These are phyloP conservation scores for Aureobasidium mangrovei DNA, from an alignment of 2,329 filamentous ascomycete species.

Conservation along the genomic window DNA sequence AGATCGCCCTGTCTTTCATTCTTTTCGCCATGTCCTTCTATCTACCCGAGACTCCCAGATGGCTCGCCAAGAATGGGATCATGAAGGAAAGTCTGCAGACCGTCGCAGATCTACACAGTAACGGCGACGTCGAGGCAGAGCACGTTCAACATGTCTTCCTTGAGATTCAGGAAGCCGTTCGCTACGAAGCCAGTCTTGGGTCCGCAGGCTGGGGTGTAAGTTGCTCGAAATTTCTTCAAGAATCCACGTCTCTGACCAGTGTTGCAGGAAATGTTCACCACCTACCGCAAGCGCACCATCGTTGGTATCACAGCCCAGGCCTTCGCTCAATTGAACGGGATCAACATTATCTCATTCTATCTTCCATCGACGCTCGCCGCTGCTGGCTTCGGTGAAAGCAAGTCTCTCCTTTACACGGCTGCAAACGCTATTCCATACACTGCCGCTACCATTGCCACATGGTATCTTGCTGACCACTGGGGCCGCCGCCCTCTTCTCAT, in stretches of 20 bases:
- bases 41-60: constrained; percentile 91
- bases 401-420: constrained; percentile 87
- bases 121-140: constrained; percentile 84
- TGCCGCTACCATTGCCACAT: constrained; percentile 80
- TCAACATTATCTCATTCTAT: constrained; percentile 97
- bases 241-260: background rate
- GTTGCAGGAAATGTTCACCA: constrained; percentile 70
- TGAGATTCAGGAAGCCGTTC: constrained; percentile 95
- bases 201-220: constrained; percentile 62
- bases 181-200: constrained; percentile 88
- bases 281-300: constrained; percentile 80
- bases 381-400: constrained; percentile 78
- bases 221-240: background rate
- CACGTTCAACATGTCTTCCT: constrained; percentile 93
- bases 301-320: constrained; percentile 96
- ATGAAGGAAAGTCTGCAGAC: constrained; percentile 44
- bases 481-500: constrained; percentile 78
- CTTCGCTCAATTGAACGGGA: constrained; percentile 87
- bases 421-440: constrained; percentile 87
- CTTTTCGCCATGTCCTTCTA: constrained; percentile 74
- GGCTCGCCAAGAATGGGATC: constrained; percentile 19
- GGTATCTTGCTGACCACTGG: constrained; percentile 90
- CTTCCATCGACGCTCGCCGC: constrained; percentile 88
- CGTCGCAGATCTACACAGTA: constrained; percentile 95
- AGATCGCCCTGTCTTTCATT: constrained; percentile 81